phyloP scores from a whole-genome alignment of 2,329 filamentous ascomycete genomes.

The Botrytis elliptica region DNA sequence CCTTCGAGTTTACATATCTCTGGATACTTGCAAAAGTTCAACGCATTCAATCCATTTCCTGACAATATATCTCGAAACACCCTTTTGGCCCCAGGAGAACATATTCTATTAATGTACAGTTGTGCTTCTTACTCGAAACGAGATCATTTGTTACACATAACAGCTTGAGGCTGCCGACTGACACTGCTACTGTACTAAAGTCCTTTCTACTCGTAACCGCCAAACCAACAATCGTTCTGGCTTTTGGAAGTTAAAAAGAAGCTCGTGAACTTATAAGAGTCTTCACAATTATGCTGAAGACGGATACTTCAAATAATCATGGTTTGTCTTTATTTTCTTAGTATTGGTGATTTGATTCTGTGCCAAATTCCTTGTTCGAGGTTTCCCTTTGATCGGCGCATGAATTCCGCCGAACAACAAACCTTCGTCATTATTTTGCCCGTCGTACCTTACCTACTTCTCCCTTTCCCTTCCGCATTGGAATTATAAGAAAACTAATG shows the following conservation, averaged over 20 bases:
- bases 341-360: background rate
- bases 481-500: slow-evolving; percentile 23
- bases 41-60: background rate
- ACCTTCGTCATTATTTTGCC: slow-evolving; percentile 5
- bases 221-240: slow-evolving; percentile 9
- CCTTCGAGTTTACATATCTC: background rate
- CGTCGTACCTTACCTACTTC: background rate
- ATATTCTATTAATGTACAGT: background rate
- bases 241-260: slow-evolving; percentile 3
- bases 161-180: background rate
- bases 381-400: slow-evolving; percentile 23
- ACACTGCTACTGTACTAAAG: background rate
- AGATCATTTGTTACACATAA: background rate
- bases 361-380: slow-evolving; percentile 4
- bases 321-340: slow-evolving; percentile 27
- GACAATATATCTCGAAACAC: background rate
- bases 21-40: background rate
- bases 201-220: background rate
- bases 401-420: slow-evolving; percentile 1
- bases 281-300: slow-evolving; percentile 39
- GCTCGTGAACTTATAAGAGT: slow-evolving; percentile 1
- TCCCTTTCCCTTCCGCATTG: slow-evolving; percentile 10
- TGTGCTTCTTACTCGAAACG: background rate
- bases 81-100: background rate
- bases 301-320: slow-evolving; percentile 37